Evolutionary conservation across 2,329 filamentous ascomycete genomes (phyloP).

Genomic region (Penicillium sp.): DNA sequence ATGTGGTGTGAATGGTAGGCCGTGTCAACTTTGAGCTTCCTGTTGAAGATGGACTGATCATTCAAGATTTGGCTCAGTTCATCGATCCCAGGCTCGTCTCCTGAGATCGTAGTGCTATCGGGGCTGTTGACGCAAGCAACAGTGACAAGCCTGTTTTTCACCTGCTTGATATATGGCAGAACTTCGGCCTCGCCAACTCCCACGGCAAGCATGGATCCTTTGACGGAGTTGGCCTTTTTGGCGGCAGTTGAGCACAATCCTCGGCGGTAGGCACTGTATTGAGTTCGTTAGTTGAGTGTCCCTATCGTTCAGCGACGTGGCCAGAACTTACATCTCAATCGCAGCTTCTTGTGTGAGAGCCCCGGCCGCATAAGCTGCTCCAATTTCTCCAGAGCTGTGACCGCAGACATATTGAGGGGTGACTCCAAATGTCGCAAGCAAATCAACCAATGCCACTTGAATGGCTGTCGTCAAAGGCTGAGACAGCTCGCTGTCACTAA

Average conservation of each 20-base stretch:
- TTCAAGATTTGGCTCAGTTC: slow-evolving; percentile 6
- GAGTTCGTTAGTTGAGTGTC: neutral
- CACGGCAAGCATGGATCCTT: slow-evolving; percentile 19
- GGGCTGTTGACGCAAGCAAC: slow-evolving; percentile 24
- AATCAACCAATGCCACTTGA: slow-evolving; percentile 9
- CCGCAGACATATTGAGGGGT: slow-evolving; percentile 5
- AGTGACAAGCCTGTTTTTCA: slow-evolving; percentile 1
- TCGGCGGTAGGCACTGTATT: neutral
- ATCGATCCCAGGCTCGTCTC: slow-evolving; percentile 10
- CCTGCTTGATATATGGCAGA: slow-evolving; percentile 2
- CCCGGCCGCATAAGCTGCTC: slow-evolving; percentile 14
- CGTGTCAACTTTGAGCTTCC: slow-evolving; percentile 14
- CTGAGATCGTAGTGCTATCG: slow-evolving; percentile 17
- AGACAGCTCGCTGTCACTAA: slow-evolving; percentile 1
- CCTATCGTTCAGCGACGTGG: neutral
- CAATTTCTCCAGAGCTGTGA: slow-evolving; percentile 14
- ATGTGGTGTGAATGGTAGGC: slow-evolving; percentile 22
- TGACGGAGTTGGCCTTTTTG: neutral
- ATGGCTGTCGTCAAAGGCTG: slow-evolving; percentile 8
- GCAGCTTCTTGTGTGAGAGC: slow-evolving; percentile 9
- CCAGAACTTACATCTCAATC: neutral
- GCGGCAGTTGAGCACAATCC: slow-evolving; percentile 16
- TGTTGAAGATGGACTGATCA: slow-evolving; percentile 8
- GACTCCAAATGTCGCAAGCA: slow-evolving; percentile 4
- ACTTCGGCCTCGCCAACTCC: slow-evolving; percentile 13